Conservation (phyloP, 1,139 yeast species). For the Groenewaldozyma sp. region DNA sequence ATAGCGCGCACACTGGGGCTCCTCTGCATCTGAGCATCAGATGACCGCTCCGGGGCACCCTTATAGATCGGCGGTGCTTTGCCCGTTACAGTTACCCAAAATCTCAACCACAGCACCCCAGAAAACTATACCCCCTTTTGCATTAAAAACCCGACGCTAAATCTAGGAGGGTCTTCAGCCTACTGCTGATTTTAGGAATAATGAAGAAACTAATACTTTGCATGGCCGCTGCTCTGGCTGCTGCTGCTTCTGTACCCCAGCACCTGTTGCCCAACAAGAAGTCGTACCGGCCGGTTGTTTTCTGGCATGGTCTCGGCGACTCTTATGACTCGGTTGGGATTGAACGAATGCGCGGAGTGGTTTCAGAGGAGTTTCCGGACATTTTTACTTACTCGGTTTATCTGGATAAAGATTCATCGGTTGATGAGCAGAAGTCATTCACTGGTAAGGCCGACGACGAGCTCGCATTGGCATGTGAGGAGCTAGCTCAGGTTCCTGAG, state of each 20-base stretch:
- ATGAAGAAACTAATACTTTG: too few relatives aligned
- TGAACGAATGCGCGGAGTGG: slow-evolving; percentile 36
- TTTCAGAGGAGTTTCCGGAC: slow-evolving; percentile 42
- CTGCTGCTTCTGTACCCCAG: not conserved
- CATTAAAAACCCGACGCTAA: too few relatives aligned
- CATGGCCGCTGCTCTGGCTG: not conserved
- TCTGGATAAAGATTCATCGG: slow-evolving; percentile 39
- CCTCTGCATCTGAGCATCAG: too few relatives aligned
- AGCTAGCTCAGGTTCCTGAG: slow-evolving; percentile 35
- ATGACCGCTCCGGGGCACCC: too few relatives aligned
- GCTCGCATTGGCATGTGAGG: slow-evolving; percentile 35
- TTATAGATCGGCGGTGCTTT: too few relatives aligned
- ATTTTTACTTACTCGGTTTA: slow-evolving; percentile 45
- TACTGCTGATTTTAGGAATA: too few relatives aligned
- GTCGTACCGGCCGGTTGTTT: slow-evolving; percentile 43
- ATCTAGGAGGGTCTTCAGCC: too few relatives aligned
- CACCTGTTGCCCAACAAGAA: not conserved
- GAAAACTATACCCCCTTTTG: too few relatives aligned
- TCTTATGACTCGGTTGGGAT: slow-evolving; percentile 57
- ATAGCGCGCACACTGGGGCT: too few relatives aligned
- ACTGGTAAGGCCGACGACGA: slow-evolving; percentile 49
- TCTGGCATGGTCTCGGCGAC: slow-evolving; percentile 87
- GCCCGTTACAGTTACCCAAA: too few relatives aligned
- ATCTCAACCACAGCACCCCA: too few relatives aligned
- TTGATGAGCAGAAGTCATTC: slow-evolving; percentile 48